These are phyloP conservation scores for Actinidia arguta DNA, from an alignment of 179 eudicot genomes.

Conservation along the genomic window DNA sequence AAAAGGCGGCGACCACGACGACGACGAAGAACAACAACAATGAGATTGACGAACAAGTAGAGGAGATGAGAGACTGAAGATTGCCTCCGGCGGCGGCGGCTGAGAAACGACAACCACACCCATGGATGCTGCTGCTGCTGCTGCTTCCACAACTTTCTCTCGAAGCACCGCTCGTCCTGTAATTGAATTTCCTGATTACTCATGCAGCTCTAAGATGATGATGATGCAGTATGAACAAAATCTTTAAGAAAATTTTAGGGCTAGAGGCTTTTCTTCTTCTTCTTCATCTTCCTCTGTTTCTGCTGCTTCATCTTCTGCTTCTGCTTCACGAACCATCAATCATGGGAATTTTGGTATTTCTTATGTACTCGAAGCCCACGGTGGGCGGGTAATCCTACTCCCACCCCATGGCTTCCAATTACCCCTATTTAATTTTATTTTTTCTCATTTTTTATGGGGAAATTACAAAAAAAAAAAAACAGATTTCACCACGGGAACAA, in stretches of 20 bases:
- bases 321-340: background rate
- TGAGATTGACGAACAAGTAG: constrained; percentile 16
- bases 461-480: no score
- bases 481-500: no score
- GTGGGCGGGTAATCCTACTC: background rate
- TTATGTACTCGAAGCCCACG: no score
- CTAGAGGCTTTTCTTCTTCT: background rate
- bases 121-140: constrained; percentile 48
- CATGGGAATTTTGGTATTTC: background rate
- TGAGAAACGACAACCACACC: constrained; percentile 51
- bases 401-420: no score
- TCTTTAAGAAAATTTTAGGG: background rate
- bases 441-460: no score
- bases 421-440: no score
- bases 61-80: constrained; percentile 28
- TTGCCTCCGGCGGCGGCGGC: constrained; percentile 24
- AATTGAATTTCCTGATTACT: constrained; percentile 30
- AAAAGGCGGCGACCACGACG: constrained; percentile 25
- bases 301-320: no score
- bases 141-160: constrained; percentile 43
- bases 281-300: no score
- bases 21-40: constrained; percentile 13
- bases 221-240: background rate
- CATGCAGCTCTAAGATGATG: constrained; percentile 42
- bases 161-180: constrained; percentile 30